These are phyloP conservation scores for Chiua sp. DNA, from an alignment of 1,284 basidiomycete genomes.

Conservation along the genomic window DNA sequence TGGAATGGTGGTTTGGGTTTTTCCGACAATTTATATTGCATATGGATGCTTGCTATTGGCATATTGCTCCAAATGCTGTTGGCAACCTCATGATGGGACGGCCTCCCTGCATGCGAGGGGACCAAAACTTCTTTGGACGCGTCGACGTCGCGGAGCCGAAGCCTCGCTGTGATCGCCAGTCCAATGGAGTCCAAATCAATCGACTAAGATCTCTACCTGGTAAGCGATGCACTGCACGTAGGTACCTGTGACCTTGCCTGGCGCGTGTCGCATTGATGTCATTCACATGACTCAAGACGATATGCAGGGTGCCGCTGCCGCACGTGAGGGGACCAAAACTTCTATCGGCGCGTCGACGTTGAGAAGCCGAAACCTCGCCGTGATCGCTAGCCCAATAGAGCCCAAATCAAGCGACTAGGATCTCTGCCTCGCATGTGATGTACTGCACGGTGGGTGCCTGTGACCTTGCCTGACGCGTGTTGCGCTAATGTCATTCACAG, in stretches of 20 bases:
- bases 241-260: conserved; percentile 20
- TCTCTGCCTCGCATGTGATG: no score
- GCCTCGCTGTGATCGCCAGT: conserved; percentile 25
- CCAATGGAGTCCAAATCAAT: no score
- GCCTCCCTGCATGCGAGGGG: conserved; percentile 29
- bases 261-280: conserved; percentile 33
- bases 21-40: no score
- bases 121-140: background rate
- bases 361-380: conserved; percentile 33
- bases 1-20: no score
- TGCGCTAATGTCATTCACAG: conserved; percentile 32
- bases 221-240: conserved; percentile 20
- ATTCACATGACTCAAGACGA: conserved; percentile 26
- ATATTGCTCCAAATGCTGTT: conserved; percentile 13
- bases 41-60: conserved; percentile 11
- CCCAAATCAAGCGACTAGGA: no score
- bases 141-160: conserved; percentile 34
- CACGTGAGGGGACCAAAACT: conserved; percentile 27
- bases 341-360: conserved; percentile 7
- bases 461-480: conserved; percentile 26
- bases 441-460: conserved; percentile 22
- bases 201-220: no score
- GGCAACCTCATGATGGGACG: conserved; percentile 11
- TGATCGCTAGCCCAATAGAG: no score
- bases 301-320: no score